Evolutionary conservation across 2,329 filamentous ascomycete genomes (phyloP), one percentile per base, ranked within the genome.

Genomic region (Exophiala phaeomuriformis): DNA sequence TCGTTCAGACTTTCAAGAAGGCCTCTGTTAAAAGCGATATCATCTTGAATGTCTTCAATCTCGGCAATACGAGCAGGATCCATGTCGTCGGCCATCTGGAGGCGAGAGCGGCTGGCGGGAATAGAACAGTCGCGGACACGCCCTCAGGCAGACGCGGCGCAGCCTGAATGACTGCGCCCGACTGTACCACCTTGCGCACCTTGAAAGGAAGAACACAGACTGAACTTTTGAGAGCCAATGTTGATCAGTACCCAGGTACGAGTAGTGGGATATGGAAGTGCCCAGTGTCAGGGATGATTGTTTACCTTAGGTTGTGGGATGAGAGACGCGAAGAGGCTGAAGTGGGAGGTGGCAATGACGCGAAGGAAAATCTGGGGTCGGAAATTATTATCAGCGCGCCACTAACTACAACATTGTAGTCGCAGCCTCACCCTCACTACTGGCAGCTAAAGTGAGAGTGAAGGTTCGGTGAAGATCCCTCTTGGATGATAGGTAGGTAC

Each of bases 1-100:
- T 57, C 51, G 31, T 46, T 12, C 10, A 61, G 48, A 47, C 55
- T 58, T 19, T 50, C 51, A 12, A 60, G 55, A 49, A 61, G 47
- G 12, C 50, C 55, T 19, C 49, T 39, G 8, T 59, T 54, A 50
- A 61, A 42, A 41, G 50, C 57, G 49, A 61, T 60, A 6, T 61
- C 57, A 39, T 61, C 57, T 35, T 40, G 50, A 43, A 61, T 41
- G 30, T 58, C 55, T 41, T 53, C 51, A n/a, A 58, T 52, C 28
- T 56, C 51, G 19, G 47, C 42, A 27, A 48, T 27, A 8, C 48
- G 8, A 9, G 47, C 43, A 31, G 36, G 47, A 41, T 58, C 56
- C 32, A 35, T 39, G 9, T 42, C 29, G 9, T 51, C 48, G 19
- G 44, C 50, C 56, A 61, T 61, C 2, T 32, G 55, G 56, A 41